Conservation (phyloP, 1,284 basidiomycete genomes). For the Rhodotorula sp. region DNA sequence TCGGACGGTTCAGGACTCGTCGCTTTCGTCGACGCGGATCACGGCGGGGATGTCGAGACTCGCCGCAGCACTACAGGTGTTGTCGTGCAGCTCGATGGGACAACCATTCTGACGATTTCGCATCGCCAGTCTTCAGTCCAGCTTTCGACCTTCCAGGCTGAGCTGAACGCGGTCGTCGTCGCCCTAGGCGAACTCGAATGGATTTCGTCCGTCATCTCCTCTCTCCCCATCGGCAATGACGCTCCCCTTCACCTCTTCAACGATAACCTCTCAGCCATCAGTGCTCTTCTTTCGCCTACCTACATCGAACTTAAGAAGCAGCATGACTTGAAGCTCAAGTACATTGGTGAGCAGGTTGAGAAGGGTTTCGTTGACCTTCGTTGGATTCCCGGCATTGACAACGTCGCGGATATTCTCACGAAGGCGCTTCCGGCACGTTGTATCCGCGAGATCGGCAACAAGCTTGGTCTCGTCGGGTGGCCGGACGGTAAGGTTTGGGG, state of each 20-base stretch:
- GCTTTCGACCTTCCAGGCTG: constrained; percentile 24
- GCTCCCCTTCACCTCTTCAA: constrained; percentile 2
- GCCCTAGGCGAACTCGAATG: constrained; percentile 5
- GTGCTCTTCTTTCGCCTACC: neutral
- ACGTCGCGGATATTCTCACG: constrained; percentile 16
- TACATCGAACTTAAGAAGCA: constrained; percentile 9
- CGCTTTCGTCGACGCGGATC: constrained; percentile 22
- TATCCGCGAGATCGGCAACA: too few species aligned
- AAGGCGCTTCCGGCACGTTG: neutral
- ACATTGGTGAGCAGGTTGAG: constrained; percentile 7
- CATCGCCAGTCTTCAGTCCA: constrained; percentile 18
- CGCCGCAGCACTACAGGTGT: constrained; percentile 24
- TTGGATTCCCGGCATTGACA: constrained; percentile 3
- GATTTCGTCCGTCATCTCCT: neutral
- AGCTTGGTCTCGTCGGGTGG: neutral
- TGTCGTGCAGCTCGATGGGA: constrained; percentile 12
- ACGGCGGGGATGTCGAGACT: constrained; percentile 17
- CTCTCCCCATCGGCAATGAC: neutral
- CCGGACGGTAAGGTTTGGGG: neutral
- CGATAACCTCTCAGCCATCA: constrained; percentile 5
- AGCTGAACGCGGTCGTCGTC: constrained; percentile 12
- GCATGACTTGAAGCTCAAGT: constrained; percentile 8
- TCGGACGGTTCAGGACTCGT: neutral
- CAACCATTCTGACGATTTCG: constrained; percentile 13
- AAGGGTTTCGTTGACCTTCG: neutral